Evolutionary conservation across 441 rosid species (phyloP).

Genomic region (Syzygium syzygioides): DNA sequence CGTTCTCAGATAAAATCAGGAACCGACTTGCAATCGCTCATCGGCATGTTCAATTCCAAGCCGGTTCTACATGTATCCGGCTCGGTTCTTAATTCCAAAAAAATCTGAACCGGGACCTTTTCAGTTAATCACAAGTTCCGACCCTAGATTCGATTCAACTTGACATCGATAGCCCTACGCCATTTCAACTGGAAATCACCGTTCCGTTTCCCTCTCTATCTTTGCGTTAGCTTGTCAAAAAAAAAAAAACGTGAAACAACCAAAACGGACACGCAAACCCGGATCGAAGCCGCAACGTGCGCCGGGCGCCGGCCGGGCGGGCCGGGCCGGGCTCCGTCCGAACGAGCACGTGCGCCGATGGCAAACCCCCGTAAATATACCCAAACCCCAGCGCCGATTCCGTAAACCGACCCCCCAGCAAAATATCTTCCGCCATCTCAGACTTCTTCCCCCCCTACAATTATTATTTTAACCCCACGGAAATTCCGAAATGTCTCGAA

Average conservation of each 20-base stretch:
- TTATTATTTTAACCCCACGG: neutral
- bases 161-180: rapidly evolving
- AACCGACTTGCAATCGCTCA: neutral
- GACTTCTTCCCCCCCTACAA: neutral
- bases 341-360: conserved; percentile 5
- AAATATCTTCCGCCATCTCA: conserved; percentile 34
- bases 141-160: neutral
- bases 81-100: neutral
- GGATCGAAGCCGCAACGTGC: neutral
- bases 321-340: neutral
- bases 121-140: too few relatives aligned
- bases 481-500: conserved; percentile 33
- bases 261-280: neutral
- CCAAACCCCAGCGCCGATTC: neutral
- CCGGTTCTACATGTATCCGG: neutral
- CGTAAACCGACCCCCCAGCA: neutral
- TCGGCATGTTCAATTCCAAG: too few relatives aligned
- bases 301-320: neutral
- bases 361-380: conserved; percentile 14
- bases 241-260: neutral
- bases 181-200: too few relatives aligned
- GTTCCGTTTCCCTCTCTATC: too few relatives aligned
- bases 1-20: too few relatives aligned
- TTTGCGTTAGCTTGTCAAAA: too few relatives aligned
- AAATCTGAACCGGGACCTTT: too few relatives aligned